Percentiles rank a stretch among this genome's conserved stretches.
Evolutionary conservation across 2,329 filamentous ascomycete genomes (phyloP).

Genomic region (Byssochlamys sp.): DNA sequence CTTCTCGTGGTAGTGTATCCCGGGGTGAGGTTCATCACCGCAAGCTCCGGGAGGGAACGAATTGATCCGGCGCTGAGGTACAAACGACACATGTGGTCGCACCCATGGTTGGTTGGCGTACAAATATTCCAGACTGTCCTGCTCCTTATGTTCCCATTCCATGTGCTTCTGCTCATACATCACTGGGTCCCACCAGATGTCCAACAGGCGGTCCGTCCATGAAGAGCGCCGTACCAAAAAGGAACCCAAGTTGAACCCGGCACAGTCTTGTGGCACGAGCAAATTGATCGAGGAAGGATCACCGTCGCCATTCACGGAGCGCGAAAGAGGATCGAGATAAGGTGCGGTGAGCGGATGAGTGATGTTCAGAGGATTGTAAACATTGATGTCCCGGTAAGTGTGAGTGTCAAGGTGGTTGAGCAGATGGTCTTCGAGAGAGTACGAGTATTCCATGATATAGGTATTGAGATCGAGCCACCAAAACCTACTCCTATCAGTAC

Average conservation of each 20-base stretch:
- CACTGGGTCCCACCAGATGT: conserved; percentile 98
- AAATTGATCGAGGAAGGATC: conserved; percentile 72
- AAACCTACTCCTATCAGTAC: conserved; percentile 54
- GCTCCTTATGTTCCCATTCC: conserved; percentile 98
- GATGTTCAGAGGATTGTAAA: conserved; percentile 91
- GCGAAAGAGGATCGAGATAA: conserved; percentile 67
- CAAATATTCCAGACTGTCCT: conserved; percentile 85
- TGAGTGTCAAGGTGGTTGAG: conserved; percentile 67
- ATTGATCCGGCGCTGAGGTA: conserved; percentile 86
- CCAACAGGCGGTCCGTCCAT: conserved; percentile 84
- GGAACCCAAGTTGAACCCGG: conserved; percentile 89
- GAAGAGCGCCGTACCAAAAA: conserved; percentile 80
- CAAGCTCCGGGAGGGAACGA: conserved; percentile 88
- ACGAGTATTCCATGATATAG: conserved; percentile 90
- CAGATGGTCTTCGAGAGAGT: conserved; percentile 80
- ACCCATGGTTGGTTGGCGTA: conserved; percentile 91
- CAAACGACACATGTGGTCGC: conserved; percentile 74
- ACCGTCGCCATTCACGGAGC: conserved; percentile 67
- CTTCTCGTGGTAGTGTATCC: conserved; percentile 74
- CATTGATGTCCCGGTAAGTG: conserved; percentile 90
- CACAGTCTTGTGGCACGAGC: conserved; percentile 83
- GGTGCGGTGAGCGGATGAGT: conserved; percentile 64
- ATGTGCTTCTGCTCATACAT: conserved; percentile 97
- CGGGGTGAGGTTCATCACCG: conserved; percentile 50
- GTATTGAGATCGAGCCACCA: conserved; percentile 99